Evolutionary conservation across 768 basidiomycete species (phyloP), one percentile per base, ranked within the genome.

Genomic region (Krasilnikovozyma curviuscula): DNA sequence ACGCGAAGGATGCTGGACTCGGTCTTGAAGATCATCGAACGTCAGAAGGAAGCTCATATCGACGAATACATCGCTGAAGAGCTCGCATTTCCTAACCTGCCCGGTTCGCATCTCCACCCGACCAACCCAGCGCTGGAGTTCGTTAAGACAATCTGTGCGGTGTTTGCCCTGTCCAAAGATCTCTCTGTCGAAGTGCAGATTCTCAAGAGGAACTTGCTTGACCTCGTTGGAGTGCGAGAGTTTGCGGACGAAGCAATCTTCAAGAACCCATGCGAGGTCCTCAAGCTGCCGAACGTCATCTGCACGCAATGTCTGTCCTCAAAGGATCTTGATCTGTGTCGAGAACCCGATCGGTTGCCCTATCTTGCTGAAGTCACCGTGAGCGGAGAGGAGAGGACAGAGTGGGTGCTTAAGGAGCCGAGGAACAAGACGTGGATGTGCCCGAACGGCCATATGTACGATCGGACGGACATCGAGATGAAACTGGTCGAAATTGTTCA

Each of bases 241-340:
- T 97, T 91, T 57, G 77, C 85, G 7, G 67, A 68, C 44, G 82
- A 88, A 42, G 88, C 88, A 3, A 63, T 71, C 1, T 98, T 89
- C 71, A 75, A 76, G 45, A 93, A 93, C 61, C 89, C 89, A 0
- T 95, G 88, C 66, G 54, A 53, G 49, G 79, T 85, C 60, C 71
- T 91, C 47, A 80, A 81, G 56, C 64, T 97, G 24, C 69, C 77
- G 37, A 83, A 83, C 61, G 80, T 95, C 31, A 82, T 89, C 27
- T 95, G 91, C 61, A 76, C 74, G 34, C 74, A 78, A 57, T 97
- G 45, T 38, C 35, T 31, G 39, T 35, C 33, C 7, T 5, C 33
- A 40, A 18, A 40, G 83, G 86, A 91, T 62, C 83, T 98, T 58
- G 93, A 98, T 63, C 82, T 98, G 59, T 95, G 91, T 61, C 76